Conservation (phyloP, 208 protist genomes). For the Trypanosoma boissoni region DNA sequence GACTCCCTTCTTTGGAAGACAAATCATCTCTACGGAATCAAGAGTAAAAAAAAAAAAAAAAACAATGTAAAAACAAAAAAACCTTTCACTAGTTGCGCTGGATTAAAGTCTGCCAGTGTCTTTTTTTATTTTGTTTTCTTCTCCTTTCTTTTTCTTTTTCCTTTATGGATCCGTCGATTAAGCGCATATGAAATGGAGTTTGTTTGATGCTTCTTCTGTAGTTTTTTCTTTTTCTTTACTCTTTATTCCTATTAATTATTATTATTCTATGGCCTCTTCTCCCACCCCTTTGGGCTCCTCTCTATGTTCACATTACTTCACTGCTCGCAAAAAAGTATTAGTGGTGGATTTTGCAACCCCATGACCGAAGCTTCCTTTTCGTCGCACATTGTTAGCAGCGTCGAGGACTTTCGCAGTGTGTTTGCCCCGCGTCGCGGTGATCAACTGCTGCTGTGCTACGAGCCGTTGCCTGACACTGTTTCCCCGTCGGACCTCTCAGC, state of each 20-base stretch:
- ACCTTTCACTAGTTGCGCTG: background rate
- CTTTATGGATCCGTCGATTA: no score
- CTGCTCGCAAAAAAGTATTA: background rate
- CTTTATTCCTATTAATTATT: conserved; percentile 2
- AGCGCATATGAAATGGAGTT: background rate
- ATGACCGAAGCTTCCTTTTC: conserved; percentile 9
- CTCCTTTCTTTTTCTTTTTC: background rate
- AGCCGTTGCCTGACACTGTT: conserved; percentile 44
- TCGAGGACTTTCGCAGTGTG: conserved; percentile 45
- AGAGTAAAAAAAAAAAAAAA: conserved; percentile 1
- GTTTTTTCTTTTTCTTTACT: background rate
- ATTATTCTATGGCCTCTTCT: background rate
- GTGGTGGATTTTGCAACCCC: background rate
- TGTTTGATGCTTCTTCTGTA: background rate
- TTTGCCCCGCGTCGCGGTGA: conserved; percentile 31
- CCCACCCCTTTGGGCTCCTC: no score
- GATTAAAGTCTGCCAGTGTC: background rate
- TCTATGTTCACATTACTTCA: no score
- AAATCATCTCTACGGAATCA: conserved; percentile 7
- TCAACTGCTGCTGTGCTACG: conserved; percentile 71
- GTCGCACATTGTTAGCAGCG: conserved; percentile 40
- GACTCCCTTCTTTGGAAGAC: conserved; percentile 4
- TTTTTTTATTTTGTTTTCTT: conserved; percentile 7
- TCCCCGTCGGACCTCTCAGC: conserved; percentile 26
- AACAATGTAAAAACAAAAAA: background rate